Conservation (phyloP, 2,329 filamentous ascomycete genomes). For the Arthrobotrys conoides region DNA sequence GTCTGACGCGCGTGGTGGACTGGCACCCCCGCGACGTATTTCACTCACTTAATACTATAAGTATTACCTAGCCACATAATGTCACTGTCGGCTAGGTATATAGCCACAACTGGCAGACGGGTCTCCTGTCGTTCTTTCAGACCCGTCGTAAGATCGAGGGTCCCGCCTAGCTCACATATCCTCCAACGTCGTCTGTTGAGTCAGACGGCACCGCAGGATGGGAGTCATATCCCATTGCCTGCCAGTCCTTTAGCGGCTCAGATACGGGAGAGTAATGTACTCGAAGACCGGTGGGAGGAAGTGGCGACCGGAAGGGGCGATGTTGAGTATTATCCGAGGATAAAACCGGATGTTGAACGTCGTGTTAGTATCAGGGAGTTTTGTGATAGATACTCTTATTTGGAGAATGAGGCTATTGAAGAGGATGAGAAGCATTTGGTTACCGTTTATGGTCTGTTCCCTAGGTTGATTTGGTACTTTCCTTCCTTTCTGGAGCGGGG, state of each 20-base stretch:
- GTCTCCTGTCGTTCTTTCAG: slow-evolving; percentile 21
- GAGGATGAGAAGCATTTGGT: slow-evolving; percentile 63
- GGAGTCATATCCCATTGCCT: slow-evolving; percentile 2
- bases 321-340: slow-evolving; percentile 73
- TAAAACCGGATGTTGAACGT: slow-evolving; percentile 65
- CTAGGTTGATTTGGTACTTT: not conserved
- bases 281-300: slow-evolving; percentile 70
- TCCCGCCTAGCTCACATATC: not conserved
- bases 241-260: slow-evolving; percentile 44
- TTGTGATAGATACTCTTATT: slow-evolving; percentile 65
- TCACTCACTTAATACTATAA: not conserved
- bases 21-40: slow-evolving; percentile 7
- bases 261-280: slow-evolving; percentile 7
- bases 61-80: slow-evolving; percentile 14
- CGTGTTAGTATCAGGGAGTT: slow-evolving; percentile 66
- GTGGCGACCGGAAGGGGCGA: slow-evolving; percentile 70
- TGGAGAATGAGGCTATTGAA: slow-evolving; percentile 66
- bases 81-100: slow-evolving; percentile 42
- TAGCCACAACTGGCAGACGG: slow-evolving; percentile 37
- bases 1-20: slow-evolving; percentile 15
- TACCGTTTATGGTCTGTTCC: slow-evolving; percentile 49
- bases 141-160: not conserved
- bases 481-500: not conserved
- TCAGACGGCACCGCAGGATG: slow-evolving; percentile 13
- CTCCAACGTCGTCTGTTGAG: slow-evolving; percentile 22